Conservation (phyloP, 2,329 filamentous ascomycete genomes). For the Cladosporium velox region DNA sequence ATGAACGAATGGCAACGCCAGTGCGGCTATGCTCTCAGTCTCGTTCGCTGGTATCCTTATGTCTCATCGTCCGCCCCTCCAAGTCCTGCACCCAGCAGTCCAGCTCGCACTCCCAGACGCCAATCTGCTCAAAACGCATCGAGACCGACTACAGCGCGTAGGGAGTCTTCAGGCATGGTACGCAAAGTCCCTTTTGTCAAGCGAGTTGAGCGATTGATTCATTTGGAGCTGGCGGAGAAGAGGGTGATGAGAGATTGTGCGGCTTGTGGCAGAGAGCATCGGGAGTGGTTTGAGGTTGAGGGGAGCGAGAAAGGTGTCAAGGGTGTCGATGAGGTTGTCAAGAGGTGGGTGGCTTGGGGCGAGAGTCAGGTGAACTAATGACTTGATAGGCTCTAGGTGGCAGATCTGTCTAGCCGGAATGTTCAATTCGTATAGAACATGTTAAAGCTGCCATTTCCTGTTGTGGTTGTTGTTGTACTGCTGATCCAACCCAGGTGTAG, state of each 20-base stretch:
- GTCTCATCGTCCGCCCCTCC: conserved; percentile 41
- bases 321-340: conserved; percentile 70
- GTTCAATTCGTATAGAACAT: background rate
- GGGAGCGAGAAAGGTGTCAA: conserved; percentile 70
- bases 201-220: conserved; percentile 85
- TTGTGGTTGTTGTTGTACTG: background rate
- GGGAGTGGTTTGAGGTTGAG: conserved; percentile 93
- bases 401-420: background rate
- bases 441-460: background rate
- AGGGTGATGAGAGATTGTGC: conserved; percentile 66
- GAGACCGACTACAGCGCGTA: conserved; percentile 26
- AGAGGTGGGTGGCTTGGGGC: conserved; percentile 85
- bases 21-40: conserved; percentile 83
- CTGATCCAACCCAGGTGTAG: background rate
- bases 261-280: conserved; percentile 79
- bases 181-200: conserved; percentile 82
- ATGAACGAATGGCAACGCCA: conserved; percentile 93
- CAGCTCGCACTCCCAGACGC: conserved; percentile 21
- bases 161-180: conserved; percentile 30
- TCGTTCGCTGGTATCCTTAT: conserved; percentile 92
- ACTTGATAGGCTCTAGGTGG: background rate
- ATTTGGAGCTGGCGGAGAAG: conserved; percentile 74
- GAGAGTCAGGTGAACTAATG: conserved; percentile 43
- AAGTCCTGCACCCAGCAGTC: conserved; percentile 11
- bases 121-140: conserved; percentile 29